Evolutionary conservation across 352 stramenopile species (phyloP), one percentile per base, ranked within the genome.

Genomic region (Aphanomyces euteiches): DNA sequence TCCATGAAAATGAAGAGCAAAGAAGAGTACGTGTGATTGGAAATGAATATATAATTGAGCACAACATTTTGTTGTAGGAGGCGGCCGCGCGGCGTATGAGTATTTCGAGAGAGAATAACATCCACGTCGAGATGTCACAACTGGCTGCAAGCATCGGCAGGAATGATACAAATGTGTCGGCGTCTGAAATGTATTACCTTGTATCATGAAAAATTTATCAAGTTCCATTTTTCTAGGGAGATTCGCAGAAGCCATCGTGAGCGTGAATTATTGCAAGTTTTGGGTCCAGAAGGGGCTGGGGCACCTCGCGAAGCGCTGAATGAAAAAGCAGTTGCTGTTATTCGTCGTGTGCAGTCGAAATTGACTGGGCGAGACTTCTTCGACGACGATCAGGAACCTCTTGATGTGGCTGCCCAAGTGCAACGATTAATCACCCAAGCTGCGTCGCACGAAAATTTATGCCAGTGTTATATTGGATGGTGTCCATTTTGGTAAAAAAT

Each of bases 391-490:
- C 74, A 78, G 7, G 84, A 93, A 54, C 84, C 85, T 38, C 77
- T 95, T 0, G 82, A 90, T 56, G 87, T 95, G 57, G 81, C 79
- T 43, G 85, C 84, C 34, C 87, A 95, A 66, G 87, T 99, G 28
- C 93, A 99, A 78, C 86, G 95, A 7, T 88, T 99, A 73, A 99
- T 99, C 77, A 84, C 96, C 47, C 96, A 99, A 72, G 97, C 97
- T 15, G 98, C 97, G 5, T 99, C 95, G 7, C 96, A 97, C 66
- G 96, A 99, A 74, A 99, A 99, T 78, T 81, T 99, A 38, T 98
- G 95, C 70, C 96, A 99, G 75, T 92, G 97, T 63, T 99, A 99
- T 75, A 98, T 99, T 73, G 98, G 98, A 39, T 99, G 97, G 97
- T 99, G 87, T 77, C 87, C 87, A n/a, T 95, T 95, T 64, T 95